Conservation (phyloP, 495 filamentous ascomycete genomes). For the Penicillium pancosmium region DNA sequence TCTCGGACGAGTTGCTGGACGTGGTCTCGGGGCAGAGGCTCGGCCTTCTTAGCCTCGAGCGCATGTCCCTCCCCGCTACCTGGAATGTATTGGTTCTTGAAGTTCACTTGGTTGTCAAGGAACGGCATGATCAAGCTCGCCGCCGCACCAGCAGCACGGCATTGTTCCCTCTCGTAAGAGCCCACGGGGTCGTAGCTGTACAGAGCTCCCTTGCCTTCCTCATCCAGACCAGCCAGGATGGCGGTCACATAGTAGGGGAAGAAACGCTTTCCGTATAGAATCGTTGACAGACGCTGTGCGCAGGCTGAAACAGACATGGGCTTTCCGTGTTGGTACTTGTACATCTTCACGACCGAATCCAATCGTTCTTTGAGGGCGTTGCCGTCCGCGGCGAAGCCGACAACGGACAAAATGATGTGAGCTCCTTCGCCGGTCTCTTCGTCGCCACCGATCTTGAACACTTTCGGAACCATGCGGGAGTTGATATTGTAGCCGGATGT, state of each 20-base stretch:
- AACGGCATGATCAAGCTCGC: slow-evolving; percentile 98
- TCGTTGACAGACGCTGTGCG: slow-evolving; percentile 88
- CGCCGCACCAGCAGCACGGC: slow-evolving; percentile 92
- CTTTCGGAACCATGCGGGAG: slow-evolving; percentile 88
- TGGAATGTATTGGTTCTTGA: slow-evolving; percentile 97
- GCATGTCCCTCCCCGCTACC: slow-evolving; percentile 84
- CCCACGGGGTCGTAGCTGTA: slow-evolving; percentile 98
- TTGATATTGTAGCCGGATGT: slow-evolving; percentile 99
- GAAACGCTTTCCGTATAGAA: slow-evolving; percentile 95
- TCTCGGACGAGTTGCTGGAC: slow-evolving; percentile 91
- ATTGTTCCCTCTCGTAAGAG: slow-evolving; percentile 94
- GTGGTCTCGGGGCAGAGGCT: slow-evolving; percentile 66
- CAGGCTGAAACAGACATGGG: slow-evolving; percentile 90
- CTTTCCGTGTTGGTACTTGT: slow-evolving; percentile 92
- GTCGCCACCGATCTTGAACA: slow-evolving; percentile 93
- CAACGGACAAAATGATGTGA: slow-evolving; percentile 85
- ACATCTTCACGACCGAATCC: slow-evolving; percentile 93
- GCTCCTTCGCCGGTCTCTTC: slow-evolving; percentile 80
- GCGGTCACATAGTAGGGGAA: slow-evolving; percentile 97
- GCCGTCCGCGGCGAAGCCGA: slow-evolving; percentile 94
- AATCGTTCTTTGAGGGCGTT: slow-evolving; percentile 86
- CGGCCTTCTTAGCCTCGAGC: slow-evolving; percentile 63
- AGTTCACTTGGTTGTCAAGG: slow-evolving; percentile 98
- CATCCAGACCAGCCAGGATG: slow-evolving; percentile 91
- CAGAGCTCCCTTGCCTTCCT: slow-evolving; percentile 89